A percentile compares a stretch with the other conserved stretches of the same genome.
Conservation (phyloP, 768 basidiomycete genomes). For the Kwoniella dejecticola region DNA sequence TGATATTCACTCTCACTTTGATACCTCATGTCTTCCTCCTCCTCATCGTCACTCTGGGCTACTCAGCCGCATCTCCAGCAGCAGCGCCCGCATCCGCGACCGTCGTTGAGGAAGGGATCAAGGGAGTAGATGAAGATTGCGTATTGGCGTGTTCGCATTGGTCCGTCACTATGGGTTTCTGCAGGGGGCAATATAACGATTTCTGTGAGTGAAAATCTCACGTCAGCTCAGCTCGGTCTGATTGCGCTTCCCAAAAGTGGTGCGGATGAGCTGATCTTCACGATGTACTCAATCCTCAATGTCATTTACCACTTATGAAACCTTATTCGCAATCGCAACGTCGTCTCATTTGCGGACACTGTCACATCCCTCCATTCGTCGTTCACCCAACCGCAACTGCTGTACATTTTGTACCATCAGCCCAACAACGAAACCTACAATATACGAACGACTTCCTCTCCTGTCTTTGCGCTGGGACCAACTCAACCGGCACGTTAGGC, state of each 20-base stretch:
- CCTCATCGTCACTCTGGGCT: not conserved
- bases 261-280: not conserved
- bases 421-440: conserved; percentile 20
- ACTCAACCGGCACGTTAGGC: conserved; percentile 18
- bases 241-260: not conserved
- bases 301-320: too few species aligned
- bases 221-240: conserved; percentile 2
- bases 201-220: conserved; percentile 29
- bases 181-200: conserved; percentile 26
- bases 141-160: conserved; percentile 37
- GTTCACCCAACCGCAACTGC: conserved; percentile 1
- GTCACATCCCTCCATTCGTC: not conserved
- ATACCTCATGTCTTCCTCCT: too few species aligned
- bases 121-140: conserved; percentile 29
- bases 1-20: too few species aligned
- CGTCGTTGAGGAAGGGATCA: not conserved
- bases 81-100: not conserved
- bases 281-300: not conserved
- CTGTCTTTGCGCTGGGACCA: conserved; percentile 34
- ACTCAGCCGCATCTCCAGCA: not conserved
- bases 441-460: conserved; percentile 36
- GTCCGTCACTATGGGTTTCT: conserved; percentile 36
- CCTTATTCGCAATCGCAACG: too few species aligned
- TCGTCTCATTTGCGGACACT: too few species aligned
- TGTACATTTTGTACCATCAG: conserved; percentile 4